Percentiles rank a stretch among this genome's conserved stretches.
Conservation (phyloP, 163 green algal genomes). For the Chlamydomonas reinhardtii region DNA sequence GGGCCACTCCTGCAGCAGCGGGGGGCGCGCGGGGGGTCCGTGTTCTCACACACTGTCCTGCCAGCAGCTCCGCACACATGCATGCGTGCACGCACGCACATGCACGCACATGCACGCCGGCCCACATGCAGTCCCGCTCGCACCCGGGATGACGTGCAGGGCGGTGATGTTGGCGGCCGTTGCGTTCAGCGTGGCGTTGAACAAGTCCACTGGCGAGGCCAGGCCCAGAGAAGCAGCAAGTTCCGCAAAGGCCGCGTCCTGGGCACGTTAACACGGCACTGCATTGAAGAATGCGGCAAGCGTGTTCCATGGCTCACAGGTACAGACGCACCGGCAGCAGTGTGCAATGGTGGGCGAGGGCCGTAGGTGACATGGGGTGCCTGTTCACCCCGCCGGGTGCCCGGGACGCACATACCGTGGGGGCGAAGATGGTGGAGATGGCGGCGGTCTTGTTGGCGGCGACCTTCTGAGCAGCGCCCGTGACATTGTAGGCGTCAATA, state of each 20-base stretch:
- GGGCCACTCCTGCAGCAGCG: not conserved
- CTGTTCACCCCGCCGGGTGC: no score
- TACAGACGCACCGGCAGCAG: no score
- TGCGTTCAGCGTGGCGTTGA: conserved; percentile 37
- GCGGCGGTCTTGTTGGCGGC: not conserved
- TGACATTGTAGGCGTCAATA: conserved; percentile 4
- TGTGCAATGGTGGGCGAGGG: no score
- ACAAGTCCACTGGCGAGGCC: conserved; percentile 24
- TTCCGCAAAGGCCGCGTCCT: conserved; percentile 25
- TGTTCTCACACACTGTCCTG: no score
- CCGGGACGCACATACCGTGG: conserved; percentile 10
- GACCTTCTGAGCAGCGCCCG: not conserved
- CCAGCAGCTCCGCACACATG: no score
- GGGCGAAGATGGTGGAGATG: conserved; percentile 37
- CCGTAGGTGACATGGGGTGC: no score
- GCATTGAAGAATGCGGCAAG: not conserved
- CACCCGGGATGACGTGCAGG: conserved; percentile 42
- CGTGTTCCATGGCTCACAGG: no score
- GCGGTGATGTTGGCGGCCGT: conserved; percentile 41
- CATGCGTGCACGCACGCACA: no score
- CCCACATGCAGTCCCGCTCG: not conserved
- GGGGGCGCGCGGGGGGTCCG: no score
- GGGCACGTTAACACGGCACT: no score
- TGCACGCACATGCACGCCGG: not conserved
- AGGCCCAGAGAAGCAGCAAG: conserved; percentile 8